Percentiles rank a stretch among this genome's conserved stretches.
phyloP scores from a whole-genome alignment of 139 green algal species.

The Tetradesmus obliquus region DNA sequence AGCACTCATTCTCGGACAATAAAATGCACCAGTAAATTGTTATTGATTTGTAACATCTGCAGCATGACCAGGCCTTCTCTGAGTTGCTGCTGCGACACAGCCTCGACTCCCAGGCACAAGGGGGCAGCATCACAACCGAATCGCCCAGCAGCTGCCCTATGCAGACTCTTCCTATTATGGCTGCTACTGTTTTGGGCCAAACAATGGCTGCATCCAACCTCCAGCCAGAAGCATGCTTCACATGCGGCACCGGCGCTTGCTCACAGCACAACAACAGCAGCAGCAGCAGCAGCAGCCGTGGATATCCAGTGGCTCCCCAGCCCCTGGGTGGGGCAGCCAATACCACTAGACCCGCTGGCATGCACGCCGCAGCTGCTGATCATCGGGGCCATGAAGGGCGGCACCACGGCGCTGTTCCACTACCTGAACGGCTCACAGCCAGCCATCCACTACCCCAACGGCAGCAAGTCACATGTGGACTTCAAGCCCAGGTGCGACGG shows the following conservation, averaged over 20 bases:
- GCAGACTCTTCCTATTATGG: too few relatives aligned
- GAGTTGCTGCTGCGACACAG: too few relatives aligned
- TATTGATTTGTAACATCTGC: too few relatives aligned
- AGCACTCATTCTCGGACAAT: too few relatives aligned
- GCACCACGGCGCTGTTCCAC: conserved; percentile 10
- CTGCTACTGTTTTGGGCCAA: too few relatives aligned
- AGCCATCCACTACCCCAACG: not conserved
- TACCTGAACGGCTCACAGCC: conserved; percentile 10
- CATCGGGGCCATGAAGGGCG: conserved; percentile 24
- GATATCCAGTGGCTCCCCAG: not conserved
- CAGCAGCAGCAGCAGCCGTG: not conserved
- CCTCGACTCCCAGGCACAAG: too few relatives aligned
- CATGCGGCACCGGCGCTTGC: not conserved
- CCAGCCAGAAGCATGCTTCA: not conserved
- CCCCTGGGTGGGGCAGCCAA: conserved; percentile 1
- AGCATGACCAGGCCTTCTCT: too few relatives aligned
- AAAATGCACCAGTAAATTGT: too few relatives aligned
- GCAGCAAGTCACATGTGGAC: not conserved
- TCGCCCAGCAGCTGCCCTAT: too few relatives aligned
- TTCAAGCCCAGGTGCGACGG: not conserved
- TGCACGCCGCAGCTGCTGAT: conserved; percentile 25
- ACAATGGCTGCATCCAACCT: not conserved
- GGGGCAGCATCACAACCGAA: too few relatives aligned
- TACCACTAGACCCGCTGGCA: not conserved
- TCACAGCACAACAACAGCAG: not conserved